Conservation (phyloP, 352 stramenopile species). For the Plasmopara halstedii region DNA sequence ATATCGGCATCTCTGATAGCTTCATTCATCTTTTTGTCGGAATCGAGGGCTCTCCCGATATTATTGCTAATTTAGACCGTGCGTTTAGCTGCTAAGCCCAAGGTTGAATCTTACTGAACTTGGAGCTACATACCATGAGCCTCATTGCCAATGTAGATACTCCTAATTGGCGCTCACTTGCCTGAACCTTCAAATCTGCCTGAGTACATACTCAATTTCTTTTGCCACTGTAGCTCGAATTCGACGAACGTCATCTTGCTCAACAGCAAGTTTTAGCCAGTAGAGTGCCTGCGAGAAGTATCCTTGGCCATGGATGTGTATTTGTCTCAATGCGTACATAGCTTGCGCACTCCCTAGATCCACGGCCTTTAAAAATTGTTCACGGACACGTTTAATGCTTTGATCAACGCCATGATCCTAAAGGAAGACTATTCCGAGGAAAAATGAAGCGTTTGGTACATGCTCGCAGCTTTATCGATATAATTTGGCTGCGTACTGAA, state of each 20-base stretch:
- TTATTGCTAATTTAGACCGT: slow-evolving; percentile 84
- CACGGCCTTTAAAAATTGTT: slow-evolving; percentile 35
- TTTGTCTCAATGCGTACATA: slow-evolving; percentile 46
- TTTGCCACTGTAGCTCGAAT: slow-evolving; percentile 17
- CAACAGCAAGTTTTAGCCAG: slow-evolving; percentile 35
- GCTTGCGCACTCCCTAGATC: slow-evolving; percentile 29
- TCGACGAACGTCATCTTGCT: slow-evolving; percentile 22
- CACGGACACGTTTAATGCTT: slow-evolving; percentile 23
- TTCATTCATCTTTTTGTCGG: slow-evolving; percentile 90
- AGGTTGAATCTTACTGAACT: slow-evolving; percentile 14
- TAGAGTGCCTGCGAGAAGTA: slow-evolving; percentile 41
- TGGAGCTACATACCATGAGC: neutral
- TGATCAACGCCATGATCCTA: slow-evolving; percentile 34
- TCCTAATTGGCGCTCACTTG: slow-evolving; percentile 34
- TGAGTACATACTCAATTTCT: slow-evolving; percentile 40
- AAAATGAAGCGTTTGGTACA: slow-evolving; percentile 46
- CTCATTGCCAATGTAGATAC: slow-evolving; percentile 32
- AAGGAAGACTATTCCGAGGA: slow-evolving; percentile 38
- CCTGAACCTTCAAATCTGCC: slow-evolving; percentile 33
- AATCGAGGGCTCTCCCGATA: slow-evolving; percentile 90
- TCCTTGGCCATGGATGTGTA: slow-evolving; percentile 33
- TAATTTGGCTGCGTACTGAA: slow-evolving; percentile 23
- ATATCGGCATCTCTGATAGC: slow-evolving; percentile 88
- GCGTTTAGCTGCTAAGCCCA: slow-evolving; percentile 52
- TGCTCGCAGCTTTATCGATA: slow-evolving; percentile 22